Base-by-base conservation (phyloP, 192 early-diverging fungal genomes). In the Entrophospora sp. region DNA sequence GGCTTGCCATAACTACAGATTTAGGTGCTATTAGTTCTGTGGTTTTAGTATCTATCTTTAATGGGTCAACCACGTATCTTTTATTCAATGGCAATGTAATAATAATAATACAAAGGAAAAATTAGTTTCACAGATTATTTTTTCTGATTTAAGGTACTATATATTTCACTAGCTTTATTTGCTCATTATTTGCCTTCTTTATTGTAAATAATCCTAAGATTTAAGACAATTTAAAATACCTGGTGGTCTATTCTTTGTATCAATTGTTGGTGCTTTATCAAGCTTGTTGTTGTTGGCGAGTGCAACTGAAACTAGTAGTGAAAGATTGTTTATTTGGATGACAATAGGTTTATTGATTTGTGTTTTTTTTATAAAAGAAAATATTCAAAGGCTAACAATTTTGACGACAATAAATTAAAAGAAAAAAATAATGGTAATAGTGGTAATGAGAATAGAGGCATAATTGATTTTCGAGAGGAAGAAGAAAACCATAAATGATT, bases 1-100 rank as follows among this genome's bases (percentile, higher is more conserved):
- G 90, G 89, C 80, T 94, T n/a, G 78, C 79, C 10, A 79, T 91
- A 43, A 60, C 92, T 58, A 81, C 91, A n/a, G 82, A 85, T 22
- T 31, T 94, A 7, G 94, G 90, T 20, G 92, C 89, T 2, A 58
- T 96, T 45, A 70, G 75, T 16, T 91, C 90, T 2, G 94, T 94
- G 0, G 86, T 93, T 22, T 78, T 94, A 7, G 77, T 86, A 13
- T 43, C n/a, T n/a, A n/a, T n/a, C 82, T 30, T 66, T 94, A 49
- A 79, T 94, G 60, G 89, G 79, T 35, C 94, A 96, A 73, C 87
- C 92, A 3, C 91, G 94, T 61, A 90, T 96, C 42, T 89, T 93
- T 52, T 85, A 87, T 34, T 77, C 88, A 30, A 93, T 96, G 94
- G 86, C 91, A 20, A 71, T 85, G 37, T 64, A 48, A 64, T 18